Conservation (phyloP, 306 rosid species). For the Alnus rubra region DNA sequence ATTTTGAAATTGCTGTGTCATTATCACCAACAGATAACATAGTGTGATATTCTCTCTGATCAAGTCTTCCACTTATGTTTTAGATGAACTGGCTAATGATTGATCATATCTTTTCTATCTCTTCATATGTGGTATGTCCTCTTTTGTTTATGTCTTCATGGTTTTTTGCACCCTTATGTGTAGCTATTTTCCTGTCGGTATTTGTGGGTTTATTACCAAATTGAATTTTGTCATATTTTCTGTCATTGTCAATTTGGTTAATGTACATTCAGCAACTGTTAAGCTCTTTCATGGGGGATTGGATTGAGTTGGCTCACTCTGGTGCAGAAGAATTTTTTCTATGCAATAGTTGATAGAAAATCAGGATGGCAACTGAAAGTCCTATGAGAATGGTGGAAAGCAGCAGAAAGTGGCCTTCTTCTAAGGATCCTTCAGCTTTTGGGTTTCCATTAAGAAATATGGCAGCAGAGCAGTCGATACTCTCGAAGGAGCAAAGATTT, state of each 20-base stretch:
- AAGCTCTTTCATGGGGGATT: background rate
- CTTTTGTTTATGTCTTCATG: background rate
- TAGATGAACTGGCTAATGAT: background rate
- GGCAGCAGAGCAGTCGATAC: constrained; percentile 43
- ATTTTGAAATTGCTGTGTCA: too few species aligned
- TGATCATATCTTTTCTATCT: background rate
- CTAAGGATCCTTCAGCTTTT: constrained; percentile 42
- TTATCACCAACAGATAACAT: background rate
- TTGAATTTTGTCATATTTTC: background rate
- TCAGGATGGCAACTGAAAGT: constrained; percentile 55
- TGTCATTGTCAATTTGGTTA: background rate
- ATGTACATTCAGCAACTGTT: background rate
- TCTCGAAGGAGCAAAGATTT: constrained; percentile 34
- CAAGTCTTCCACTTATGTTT: background rate
- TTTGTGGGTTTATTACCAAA: background rate
- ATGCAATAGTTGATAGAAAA: background rate
- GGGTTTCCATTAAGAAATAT: constrained; percentile 36
- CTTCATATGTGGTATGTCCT: background rate
- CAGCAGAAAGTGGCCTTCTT: constrained; percentile 43
- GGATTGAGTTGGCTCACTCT: constrained; percentile 8
- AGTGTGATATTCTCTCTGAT: background rate
- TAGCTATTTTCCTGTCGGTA: background rate
- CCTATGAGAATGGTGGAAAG: constrained; percentile 59
- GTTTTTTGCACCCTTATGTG: background rate
- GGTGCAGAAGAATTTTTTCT: constrained; percentile 10